These are phyloP conservation scores for Naganishia randhawae DNA, from an alignment of 768 basidiomycete genomes.

Conservation along the genomic window DNA sequence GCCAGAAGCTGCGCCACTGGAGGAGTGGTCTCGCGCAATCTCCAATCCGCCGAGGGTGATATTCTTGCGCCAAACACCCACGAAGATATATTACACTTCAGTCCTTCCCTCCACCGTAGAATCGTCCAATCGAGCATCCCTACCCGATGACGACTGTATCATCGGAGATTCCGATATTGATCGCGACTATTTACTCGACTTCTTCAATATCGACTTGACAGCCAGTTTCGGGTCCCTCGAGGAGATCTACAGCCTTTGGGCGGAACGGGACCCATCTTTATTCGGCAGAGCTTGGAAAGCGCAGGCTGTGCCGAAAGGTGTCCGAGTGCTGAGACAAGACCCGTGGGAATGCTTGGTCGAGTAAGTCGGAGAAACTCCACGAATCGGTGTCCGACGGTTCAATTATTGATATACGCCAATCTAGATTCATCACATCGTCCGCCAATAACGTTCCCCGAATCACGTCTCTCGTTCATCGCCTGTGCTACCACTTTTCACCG, in stretches of 20 bases:
- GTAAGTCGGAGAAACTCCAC: slow-evolving; percentile 56
- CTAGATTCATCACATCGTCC: slow-evolving; percentile 92
- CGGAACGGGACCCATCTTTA: slow-evolving; percentile 61
- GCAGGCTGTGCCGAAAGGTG: slow-evolving; percentile 60
- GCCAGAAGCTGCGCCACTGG: slow-evolving; percentile 23
- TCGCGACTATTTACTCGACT: slow-evolving; percentile 54
- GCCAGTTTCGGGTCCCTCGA: not conserved
- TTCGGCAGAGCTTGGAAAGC: slow-evolving; percentile 58
- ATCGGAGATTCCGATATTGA: not conserved
- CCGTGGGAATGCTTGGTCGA: slow-evolving; percentile 94
- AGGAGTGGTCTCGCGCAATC: slow-evolving; percentile 49
- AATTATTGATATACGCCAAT: not conserved
- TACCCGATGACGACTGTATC: not conserved
- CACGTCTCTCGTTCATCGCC: slow-evolving; percentile 81
- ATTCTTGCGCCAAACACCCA: slow-evolving; percentile 43
- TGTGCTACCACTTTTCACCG: slow-evolving; percentile 73
- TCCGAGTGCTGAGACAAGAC: slow-evolving; percentile 83
- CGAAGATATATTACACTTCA: slow-evolving; percentile 41
- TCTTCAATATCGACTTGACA: not conserved
- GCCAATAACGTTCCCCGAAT: slow-evolving; percentile 96
- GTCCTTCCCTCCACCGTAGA: slow-evolving; percentile 33
- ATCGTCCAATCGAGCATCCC: not conserved
- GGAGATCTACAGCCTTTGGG: slow-evolving; percentile 72
- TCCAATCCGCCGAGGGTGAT: slow-evolving; percentile 44
- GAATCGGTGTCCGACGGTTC: not conserved